Evolutionary conservation across 2,329 filamentous ascomycete genomes (phyloP), one percentile per base, ranked within the genome.

Genomic region (Akanthomyces uredinophilus): DNA sequence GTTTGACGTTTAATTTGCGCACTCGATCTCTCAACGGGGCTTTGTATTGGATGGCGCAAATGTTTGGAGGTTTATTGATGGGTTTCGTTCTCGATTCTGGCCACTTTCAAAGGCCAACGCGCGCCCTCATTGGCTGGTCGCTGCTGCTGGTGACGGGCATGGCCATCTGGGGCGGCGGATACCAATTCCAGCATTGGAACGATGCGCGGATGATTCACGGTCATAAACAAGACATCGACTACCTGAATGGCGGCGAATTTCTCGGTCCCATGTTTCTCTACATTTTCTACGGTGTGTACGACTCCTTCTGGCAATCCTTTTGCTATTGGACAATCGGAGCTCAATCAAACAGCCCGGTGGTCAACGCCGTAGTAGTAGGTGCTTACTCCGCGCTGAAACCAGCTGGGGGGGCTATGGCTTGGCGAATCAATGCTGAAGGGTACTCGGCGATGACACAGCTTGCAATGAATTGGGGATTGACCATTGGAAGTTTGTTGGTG

Each of bases 241-340:
- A 53, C 51, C 22, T 32, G 10, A 7, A 51, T 79, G 32, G 85
- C 85, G 60, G 65, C 73, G 63, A 62, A 65, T 24, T 95, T 71
- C 81, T 88, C 63, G 91, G 89, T 0, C 90, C 90, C 14, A 91
- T 96, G 85, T 91, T 96, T 73, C 77, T 96, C 58, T 96, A 92
- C 79, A 91, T 96, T 70, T 93, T 93, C 75, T 96, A 95, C 73
- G 92, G 92, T 46, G 88, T 95, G 75, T 95, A 88, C 68, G 94
- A 97, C 73, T 91, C 93, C 49, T 85, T 87, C 60, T 97, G 92
- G 88, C 94, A 98, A 79, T 94, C 92, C 0, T 87, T 82, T 70
- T 87, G 93, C 55, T 97, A 98, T 81, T 97, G 93, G 93, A 92
- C 86, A 13, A 51, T 52, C 2, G 57, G 46, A 24, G 44, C 44